These are phyloP conservation scores for Hypholoma sublateritium DNA, from an alignment of 768 basidiomycete species.

Conservation along the genomic window DNA sequence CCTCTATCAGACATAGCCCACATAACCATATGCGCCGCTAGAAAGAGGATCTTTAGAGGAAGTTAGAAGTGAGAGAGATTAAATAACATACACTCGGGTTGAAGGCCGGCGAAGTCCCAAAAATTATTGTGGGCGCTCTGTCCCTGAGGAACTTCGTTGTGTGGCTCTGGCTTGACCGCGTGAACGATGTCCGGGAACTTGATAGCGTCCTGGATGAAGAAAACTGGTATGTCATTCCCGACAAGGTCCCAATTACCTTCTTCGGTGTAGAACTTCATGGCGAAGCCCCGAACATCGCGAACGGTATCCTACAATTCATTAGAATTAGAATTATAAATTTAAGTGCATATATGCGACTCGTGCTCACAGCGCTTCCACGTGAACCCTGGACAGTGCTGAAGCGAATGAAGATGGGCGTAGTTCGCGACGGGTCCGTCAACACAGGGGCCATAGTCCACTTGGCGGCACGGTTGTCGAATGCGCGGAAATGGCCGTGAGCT, in stretches of 20 bases:
- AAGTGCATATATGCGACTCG: slow-evolving; percentile 21
- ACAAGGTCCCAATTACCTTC: slow-evolving; percentile 91
- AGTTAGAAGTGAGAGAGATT: neutral
- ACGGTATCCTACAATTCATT: slow-evolving; percentile 54
- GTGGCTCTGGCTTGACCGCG: slow-evolving; percentile 83
- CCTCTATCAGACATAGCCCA: slow-evolving; percentile 85
- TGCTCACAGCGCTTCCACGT: slow-evolving; percentile 81
- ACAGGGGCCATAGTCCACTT: slow-evolving; percentile 72
- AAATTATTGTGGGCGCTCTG: slow-evolving; percentile 82
- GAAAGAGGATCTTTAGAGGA: slow-evolving; percentile 7
- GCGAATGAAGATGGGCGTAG: slow-evolving; percentile 77
- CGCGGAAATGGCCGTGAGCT: slow-evolving; percentile 84
- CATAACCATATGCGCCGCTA: slow-evolving; percentile 73
- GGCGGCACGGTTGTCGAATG: slow-evolving; percentile 63
- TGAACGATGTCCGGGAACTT: slow-evolving; percentile 88
- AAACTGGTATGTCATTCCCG: slow-evolving; percentile 81
- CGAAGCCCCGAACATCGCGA: slow-evolving; percentile 87
- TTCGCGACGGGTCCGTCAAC: slow-evolving; percentile 68
- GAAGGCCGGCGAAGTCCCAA: slow-evolving; percentile 80
- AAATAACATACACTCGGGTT: slow-evolving; percentile 53
- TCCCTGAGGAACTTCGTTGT: slow-evolving; percentile 74
- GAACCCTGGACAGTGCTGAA: slow-evolving; percentile 87
- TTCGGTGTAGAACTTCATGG: slow-evolving; percentile 77
- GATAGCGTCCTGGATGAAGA: slow-evolving; percentile 80
- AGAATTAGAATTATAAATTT: neutral